Percentiles rank a stretch among this genome's conserved stretches.
Evolutionary conservation across 2,329 filamentous ascomycete species (phyloP).

Genomic region (Fusarium pseudoanthophilum): DNA sequence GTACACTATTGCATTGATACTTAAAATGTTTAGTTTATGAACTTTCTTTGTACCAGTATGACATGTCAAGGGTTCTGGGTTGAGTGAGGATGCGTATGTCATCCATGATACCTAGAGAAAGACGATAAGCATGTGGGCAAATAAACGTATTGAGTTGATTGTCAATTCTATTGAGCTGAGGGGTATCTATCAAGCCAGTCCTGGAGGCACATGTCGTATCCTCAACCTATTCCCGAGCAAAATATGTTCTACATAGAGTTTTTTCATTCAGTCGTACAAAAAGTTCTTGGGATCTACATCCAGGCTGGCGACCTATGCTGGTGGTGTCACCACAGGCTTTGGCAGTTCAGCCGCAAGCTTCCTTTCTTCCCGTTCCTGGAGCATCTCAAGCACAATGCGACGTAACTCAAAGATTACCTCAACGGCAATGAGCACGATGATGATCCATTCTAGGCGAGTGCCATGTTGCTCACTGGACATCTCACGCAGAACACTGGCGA

Average conservation of each 20-base stretch:
- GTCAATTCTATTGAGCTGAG: slow-evolving; percentile 40
- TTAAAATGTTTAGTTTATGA: background rate
- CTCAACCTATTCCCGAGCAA: slow-evolving; percentile 10
- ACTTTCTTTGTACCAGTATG: background rate
- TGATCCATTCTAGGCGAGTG: slow-evolving; percentile 90
- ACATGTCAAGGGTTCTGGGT: background rate
- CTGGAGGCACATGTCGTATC: background rate
- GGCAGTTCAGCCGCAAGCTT: slow-evolving; percentile 38
- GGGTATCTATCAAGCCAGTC: slow-evolving; percentile 40
- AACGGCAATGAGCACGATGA: slow-evolving; percentile 91
- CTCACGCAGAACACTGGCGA: slow-evolving; percentile 87
- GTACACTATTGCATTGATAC: slow-evolving; percentile 18
- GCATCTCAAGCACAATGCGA: slow-evolving; percentile 73
- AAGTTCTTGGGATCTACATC: background rate
- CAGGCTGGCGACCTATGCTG: background rate
- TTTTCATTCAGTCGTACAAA: slow-evolving; percentile 23
- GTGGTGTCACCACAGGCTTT: background rate
- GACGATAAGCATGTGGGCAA: background rate
- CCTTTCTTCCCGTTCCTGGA: slow-evolving; percentile 53
- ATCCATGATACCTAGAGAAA: background rate
- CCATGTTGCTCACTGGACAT: slow-evolving; percentile 91
- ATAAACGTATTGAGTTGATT: slow-evolving; percentile 6
- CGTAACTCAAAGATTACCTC: slow-evolving; percentile 91
- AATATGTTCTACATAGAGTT: background rate
- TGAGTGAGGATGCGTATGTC: background rate